phyloP scores from a whole-genome alignment of 2,329 filamentous ascomycete species.

The Scedosporium boydii region DNA sequence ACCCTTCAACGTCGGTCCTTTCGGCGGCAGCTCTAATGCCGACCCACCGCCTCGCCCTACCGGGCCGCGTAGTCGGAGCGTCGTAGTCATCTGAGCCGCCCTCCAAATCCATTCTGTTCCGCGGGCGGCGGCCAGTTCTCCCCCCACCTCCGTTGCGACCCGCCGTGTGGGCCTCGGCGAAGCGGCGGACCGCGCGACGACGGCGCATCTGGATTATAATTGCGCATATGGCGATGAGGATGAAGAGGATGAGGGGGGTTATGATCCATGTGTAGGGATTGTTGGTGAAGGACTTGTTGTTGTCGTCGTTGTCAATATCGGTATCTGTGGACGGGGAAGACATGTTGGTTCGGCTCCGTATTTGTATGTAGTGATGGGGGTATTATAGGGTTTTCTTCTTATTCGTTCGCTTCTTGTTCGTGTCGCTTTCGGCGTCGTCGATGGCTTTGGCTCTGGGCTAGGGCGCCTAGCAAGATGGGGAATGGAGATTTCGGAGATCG shows the following conservation, averaged over 20 bases:
- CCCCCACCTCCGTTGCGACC: background rate
- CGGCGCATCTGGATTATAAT: conserved; percentile 14
- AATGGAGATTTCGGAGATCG: too few species aligned
- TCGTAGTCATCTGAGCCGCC: background rate
- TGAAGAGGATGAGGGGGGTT: conserved; percentile 19
- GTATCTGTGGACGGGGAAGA: background rate
- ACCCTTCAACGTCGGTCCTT: conserved; percentile 35
- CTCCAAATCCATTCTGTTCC: background rate
- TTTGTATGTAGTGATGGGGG: background rate
- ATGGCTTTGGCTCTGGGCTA: too few species aligned
- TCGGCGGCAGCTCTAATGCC: background rate
- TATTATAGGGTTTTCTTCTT: background rate
- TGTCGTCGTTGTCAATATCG: background rate
- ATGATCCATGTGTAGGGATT: conserved; percentile 6
- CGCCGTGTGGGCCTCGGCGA: background rate
- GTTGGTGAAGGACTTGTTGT: background rate
- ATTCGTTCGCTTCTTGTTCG: background rate
- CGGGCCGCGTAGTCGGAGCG: background rate
- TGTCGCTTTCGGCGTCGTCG: too few species aligned
- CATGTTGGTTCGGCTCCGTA: background rate
- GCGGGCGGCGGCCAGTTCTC: background rate
- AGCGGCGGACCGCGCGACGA: conserved; percentile 6
- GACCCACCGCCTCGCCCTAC: background rate
- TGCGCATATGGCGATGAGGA: conserved; percentile 17
- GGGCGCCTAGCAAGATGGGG: too few species aligned